These are phyloP conservation scores for Sclerotinia spermophila DNA, from an alignment of 2,329 filamentous ascomycete species.

Conservation along the genomic window DNA sequence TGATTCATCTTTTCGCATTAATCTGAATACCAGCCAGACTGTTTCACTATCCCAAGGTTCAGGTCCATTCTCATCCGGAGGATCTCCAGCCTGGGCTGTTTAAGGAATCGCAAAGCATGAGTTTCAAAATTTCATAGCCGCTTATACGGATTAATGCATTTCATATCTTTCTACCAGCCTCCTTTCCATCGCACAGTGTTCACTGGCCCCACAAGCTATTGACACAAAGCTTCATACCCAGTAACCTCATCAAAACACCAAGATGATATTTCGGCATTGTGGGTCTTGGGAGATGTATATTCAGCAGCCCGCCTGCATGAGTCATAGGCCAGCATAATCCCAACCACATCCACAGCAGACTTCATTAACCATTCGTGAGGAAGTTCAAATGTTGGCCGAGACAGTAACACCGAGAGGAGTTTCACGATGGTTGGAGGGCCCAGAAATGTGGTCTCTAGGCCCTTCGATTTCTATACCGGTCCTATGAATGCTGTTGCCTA, in stretches of 20 bases:
- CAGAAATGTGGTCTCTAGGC: not conserved
- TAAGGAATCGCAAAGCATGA: not conserved
- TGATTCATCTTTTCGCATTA: no score
- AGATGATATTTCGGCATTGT: not conserved
- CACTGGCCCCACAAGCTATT: not conserved
- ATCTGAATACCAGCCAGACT: not conserved
- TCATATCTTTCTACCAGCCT: not conserved
- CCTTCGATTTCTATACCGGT: not conserved
- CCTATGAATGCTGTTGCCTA: not conserved
- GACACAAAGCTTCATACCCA: no score
- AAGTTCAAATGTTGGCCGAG: not conserved
- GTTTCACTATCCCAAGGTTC: not conserved
- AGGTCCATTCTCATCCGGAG: not conserved
- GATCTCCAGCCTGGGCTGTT: not conserved
- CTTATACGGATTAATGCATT: not conserved
- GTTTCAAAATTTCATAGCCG: not conserved
- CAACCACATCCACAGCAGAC: not conserved
- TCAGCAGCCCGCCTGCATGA: not conserved
- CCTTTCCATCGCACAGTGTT: not conserved
- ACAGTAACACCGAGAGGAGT: not conserved
- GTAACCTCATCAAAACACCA: not conserved
- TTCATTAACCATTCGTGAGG: not conserved
- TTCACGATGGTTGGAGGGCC: not conserved
- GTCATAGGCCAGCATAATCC: not conserved
- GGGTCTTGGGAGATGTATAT: not conserved